Conservation (phyloP, 306 rosid species). For the Lathyrus aphaca region DNA sequence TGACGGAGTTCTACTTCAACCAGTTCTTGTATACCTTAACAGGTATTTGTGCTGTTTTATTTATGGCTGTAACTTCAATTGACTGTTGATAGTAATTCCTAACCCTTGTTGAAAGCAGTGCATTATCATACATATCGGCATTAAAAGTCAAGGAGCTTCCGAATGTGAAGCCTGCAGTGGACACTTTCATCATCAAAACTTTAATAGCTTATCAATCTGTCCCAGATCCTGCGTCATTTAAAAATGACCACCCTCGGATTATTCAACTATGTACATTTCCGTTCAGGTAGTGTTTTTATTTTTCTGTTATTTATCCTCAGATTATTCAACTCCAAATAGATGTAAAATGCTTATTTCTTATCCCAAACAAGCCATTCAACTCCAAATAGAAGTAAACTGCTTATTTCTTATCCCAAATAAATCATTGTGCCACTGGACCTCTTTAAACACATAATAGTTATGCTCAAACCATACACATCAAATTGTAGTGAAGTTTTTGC, state of each 20-base stretch:
- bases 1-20: slow-evolving; percentile 78
- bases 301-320: slow-evolving; percentile 4
- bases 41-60: slow-evolving; percentile 54
- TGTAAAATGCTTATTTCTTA: slow-evolving; percentile 16
- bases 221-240: slow-evolving; percentile 81
- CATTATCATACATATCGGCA: slow-evolving; percentile 67
- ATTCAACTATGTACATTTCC: slow-evolving; percentile 87
- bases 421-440: slow-evolving; percentile 3
- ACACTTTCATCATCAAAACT: slow-evolving; percentile 64
- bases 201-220: slow-evolving; percentile 87
- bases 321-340: background rate
- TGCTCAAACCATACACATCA: background rate
- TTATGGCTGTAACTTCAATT: slow-evolving; percentile 30
- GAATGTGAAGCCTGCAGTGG: slow-evolving; percentile 64
- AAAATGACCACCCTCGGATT: slow-evolving; percentile 76
- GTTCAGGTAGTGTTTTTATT: slow-evolving; percentile 66
- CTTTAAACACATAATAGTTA: background rate
- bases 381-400: background rate
- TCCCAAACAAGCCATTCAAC: background rate
- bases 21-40: slow-evolving; percentile 86
- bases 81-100: slow-evolving; percentile 30
- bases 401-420: slow-evolving; percentile 24
- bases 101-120: slow-evolving; percentile 64
- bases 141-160: slow-evolving; percentile 68
- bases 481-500: slow-evolving; percentile 1